Conservation (phyloP, 2,329 filamentous ascomycete genomes). For the Epichloe sp. region DNA sequence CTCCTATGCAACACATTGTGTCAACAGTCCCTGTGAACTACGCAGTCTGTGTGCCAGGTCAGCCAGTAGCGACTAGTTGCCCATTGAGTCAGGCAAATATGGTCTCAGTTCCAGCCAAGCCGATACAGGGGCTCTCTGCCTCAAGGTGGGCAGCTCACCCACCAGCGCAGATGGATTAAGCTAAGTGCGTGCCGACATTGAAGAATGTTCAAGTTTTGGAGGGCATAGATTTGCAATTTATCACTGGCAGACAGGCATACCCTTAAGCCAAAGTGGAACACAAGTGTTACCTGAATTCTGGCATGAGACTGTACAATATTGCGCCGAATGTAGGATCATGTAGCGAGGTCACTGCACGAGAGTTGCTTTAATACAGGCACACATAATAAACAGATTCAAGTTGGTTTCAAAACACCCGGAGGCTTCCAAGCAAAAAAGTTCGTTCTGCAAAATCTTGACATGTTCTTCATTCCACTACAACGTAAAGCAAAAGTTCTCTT, state of each 20-base stretch:
- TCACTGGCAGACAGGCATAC: not conserved
- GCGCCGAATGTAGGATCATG: not conserved
- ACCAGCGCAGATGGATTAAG: not conserved
- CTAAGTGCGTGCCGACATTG: not conserved
- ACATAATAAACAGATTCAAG: not conserved
- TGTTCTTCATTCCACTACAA: not conserved
- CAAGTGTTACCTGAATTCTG: not conserved
- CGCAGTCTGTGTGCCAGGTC: not conserved
- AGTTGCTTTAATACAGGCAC: not conserved
- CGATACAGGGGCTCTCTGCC: conserved; percentile 1
- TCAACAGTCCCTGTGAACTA: not conserved
- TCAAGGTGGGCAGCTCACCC: conserved; percentile 1
- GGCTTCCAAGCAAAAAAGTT: not conserved
- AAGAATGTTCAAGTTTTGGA: not conserved
- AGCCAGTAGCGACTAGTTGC: not conserved
- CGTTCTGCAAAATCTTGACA: no score
- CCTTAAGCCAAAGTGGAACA: not conserved
- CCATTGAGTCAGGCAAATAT: not conserved
- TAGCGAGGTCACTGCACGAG: not conserved
- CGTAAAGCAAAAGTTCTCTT: not conserved
- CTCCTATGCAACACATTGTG: not conserved
- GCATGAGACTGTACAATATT: not conserved
- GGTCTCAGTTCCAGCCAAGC: not conserved
- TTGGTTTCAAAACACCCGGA: not conserved
- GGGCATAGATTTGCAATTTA: not conserved